A percentile compares a stretch with the other conserved stretches of the same genome.
Evolutionary conservation across 2,329 filamentous ascomycete species (phyloP).

Genomic region (Aureobasidium zeae): DNA sequence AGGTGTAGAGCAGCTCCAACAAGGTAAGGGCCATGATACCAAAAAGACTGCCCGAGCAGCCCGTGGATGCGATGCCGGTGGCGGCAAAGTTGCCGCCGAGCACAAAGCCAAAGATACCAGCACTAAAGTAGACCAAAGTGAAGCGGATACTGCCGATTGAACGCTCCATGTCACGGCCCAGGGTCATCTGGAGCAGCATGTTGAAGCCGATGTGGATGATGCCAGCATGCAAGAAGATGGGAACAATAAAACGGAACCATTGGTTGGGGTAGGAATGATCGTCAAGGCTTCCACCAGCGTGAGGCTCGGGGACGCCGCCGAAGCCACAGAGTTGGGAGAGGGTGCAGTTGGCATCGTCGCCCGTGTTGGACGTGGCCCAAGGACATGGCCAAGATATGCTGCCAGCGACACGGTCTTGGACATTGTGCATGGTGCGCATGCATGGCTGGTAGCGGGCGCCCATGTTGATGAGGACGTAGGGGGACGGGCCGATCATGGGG

Average conservation of each 20-base stretch:
- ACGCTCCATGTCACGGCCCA: constrained; percentile 86
- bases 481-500: constrained; percentile 91
- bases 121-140: constrained; percentile 76
- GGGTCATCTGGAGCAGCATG: constrained; percentile 77
- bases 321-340: constrained; percentile 81
- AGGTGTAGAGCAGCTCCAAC: constrained; percentile 87
- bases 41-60: constrained; percentile 83
- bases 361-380: constrained; percentile 55
- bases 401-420: constrained; percentile 41
- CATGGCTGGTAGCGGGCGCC: constrained; percentile 85
- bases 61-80: constrained; percentile 67
- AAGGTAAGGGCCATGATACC: constrained; percentile 82
- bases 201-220: constrained; percentile 95
- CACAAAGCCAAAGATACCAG: constrained; percentile 92
- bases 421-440: constrained; percentile 71
- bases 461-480: constrained; percentile 91
- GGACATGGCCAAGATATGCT: constrained; percentile 67
- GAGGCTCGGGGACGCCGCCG: constrained; percentile 60
- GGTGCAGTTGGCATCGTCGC: constrained; percentile 52
- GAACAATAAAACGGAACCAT: constrained; percentile 93
- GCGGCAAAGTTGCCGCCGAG: constrained; percentile 89
- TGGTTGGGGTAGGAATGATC: constrained; percentile 66
- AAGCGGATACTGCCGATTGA: constrained; percentile 84
- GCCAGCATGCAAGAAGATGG: constrained; percentile 92
- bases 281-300: constrained; percentile 40